Conservation (phyloP, 148 eudicot genomes). For the Diospyros lotus region DNA sequence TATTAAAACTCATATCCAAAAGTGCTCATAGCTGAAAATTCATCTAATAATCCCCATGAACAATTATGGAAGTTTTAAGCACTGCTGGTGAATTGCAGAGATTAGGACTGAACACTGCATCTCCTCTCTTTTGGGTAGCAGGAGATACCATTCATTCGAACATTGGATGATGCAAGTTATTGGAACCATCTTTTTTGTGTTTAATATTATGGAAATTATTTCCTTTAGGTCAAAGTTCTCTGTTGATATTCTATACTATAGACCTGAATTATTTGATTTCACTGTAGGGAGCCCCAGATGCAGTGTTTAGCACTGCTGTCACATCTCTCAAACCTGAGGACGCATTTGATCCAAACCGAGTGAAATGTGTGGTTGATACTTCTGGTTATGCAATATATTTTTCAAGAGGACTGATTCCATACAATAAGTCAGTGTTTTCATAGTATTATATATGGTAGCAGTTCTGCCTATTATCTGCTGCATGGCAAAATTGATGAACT, state of each 20-base stretch:
- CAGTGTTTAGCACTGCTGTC: slow-evolving; percentile 96
- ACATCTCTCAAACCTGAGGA: slow-evolving; percentile 83
- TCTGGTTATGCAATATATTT: slow-evolving; percentile 86
- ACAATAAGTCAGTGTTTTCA: slow-evolving; percentile 56
- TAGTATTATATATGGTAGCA: background rate
- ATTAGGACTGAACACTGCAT: background rate
- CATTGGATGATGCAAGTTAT: background rate
- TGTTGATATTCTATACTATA: background rate
- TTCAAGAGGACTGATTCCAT: slow-evolving; percentile 87
- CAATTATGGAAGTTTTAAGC: background rate
- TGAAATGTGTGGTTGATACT: slow-evolving; percentile 86
- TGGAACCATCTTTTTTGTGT: background rate
- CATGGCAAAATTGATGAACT: slow-evolving; percentile 4
- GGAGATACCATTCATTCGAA: background rate
- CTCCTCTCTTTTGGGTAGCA: background rate
- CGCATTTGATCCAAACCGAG: slow-evolving; percentile 93
- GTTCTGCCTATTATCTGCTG: background rate
- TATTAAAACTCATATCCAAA: background rate
- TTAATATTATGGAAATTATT: background rate
- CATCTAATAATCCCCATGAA: background rate
- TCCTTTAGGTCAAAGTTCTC: background rate
- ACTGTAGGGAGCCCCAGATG: slow-evolving; percentile 80
- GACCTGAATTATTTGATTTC: background rate
- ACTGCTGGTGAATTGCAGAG: background rate
- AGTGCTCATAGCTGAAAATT: background rate